Evolutionary conservation across 2,329 filamentous ascomycete species (phyloP).

Genomic region (Trichophaea hybrida): DNA sequence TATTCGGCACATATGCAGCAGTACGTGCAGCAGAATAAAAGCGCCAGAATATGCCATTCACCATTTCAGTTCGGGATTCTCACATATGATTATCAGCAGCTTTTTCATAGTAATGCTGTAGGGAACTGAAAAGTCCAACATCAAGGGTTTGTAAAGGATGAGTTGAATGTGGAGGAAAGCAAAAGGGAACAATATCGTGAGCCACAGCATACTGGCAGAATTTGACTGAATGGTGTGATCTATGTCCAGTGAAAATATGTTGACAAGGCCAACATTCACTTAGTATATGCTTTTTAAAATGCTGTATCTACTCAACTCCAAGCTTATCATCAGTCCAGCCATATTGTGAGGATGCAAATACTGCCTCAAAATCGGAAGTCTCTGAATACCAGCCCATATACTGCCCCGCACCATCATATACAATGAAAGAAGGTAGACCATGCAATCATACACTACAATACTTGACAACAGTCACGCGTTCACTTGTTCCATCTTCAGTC

Average conservation of each 20-base stretch:
- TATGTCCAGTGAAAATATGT: slow-evolving; percentile 18
- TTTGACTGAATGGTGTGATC: slow-evolving; percentile 9
- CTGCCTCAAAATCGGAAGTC: neutral
- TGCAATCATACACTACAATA: slow-evolving; percentile 1
- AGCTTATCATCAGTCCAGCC: no score
- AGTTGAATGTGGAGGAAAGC: slow-evolving; percentile 13
- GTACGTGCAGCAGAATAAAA: slow-evolving; percentile 12
- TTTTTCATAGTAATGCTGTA: no score
- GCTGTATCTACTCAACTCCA: slow-evolving; percentile 4
- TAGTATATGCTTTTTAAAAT: slow-evolving; percentile 8
- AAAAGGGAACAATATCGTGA: slow-evolving; percentile 16
- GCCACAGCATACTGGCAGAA: slow-evolving; percentile 8
- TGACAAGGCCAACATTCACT: slow-evolving; percentile 6
- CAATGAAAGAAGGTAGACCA: slow-evolving; percentile 7
- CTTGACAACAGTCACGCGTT: slow-evolving; percentile 14
- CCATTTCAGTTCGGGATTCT: neutral
- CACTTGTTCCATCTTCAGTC: no score
- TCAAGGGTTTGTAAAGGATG: slow-evolving; percentile 15
- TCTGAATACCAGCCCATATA: slow-evolving; percentile 12
- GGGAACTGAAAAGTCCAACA: no score
- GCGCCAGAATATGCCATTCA: slow-evolving; percentile 2
- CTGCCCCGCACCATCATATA: slow-evolving; percentile 11
- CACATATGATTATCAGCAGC: no score
- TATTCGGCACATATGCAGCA: neutral
- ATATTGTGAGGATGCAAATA: slow-evolving; percentile 7